Conservation (phyloP, 768 basidiomycete species). For the Tulasnella sp. region DNA sequence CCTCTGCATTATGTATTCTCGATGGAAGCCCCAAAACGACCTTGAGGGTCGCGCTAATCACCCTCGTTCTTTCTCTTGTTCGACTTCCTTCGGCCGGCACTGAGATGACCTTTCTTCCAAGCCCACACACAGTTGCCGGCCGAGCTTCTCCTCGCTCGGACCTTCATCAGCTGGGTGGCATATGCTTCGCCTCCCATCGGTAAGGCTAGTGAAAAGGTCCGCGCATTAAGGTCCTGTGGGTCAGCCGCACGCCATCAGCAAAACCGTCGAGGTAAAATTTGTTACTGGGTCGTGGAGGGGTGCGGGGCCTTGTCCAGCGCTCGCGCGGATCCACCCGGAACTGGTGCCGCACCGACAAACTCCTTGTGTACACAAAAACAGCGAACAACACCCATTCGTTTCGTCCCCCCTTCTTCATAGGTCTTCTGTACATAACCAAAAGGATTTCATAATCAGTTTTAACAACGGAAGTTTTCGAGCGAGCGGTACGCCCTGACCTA, state of each 20-base stretch:
- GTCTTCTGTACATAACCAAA: background rate
- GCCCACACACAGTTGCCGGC: background rate
- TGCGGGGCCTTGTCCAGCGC: background rate
- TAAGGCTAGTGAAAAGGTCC: background rate
- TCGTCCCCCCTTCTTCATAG: background rate
- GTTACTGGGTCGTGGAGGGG: slow-evolving; percentile 12
- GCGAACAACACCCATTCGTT: slow-evolving; percentile 10
- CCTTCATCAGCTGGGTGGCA: slow-evolving; percentile 1
- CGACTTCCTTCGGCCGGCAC: background rate
- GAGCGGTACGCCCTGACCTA: background rate
- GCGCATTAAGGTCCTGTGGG: background rate
- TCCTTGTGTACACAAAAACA: slow-evolving; percentile 3
- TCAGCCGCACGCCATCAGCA: slow-evolving; percentile 7
- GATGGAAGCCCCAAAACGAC: background rate
- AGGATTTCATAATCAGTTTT: background rate
- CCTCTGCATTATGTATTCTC: slow-evolving; percentile 1
- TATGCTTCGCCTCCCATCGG: slow-evolving; percentile 6
- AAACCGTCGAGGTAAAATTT: slow-evolving; percentile 10
- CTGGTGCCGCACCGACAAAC: slow-evolving; percentile 9
- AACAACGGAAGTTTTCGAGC: background rate
- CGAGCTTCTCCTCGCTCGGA: background rate
- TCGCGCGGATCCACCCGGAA: slow-evolving; percentile 5
- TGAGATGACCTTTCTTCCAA: background rate
- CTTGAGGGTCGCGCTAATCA: slow-evolving; percentile 6
- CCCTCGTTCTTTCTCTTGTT: background rate